phyloP scores from a whole-genome alignment of 2,329 filamentous ascomycete species.

The Xylariaceae sp. region DNA sequence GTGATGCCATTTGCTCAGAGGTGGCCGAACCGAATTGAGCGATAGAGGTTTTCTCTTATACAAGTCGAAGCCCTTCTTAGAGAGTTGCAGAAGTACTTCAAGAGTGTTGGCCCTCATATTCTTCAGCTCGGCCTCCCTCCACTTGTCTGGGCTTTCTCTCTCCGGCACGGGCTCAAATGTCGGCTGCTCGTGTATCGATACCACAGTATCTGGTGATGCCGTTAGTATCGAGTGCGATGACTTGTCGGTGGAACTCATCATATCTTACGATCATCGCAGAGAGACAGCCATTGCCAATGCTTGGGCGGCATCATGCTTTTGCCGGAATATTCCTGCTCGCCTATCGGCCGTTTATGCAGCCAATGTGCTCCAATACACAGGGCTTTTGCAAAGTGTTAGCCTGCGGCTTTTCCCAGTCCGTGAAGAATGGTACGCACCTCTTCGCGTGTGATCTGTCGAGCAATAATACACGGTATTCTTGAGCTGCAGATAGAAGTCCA shows the following conservation, averaged over 20 bases:
- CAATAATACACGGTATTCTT: conserved; percentile 72
- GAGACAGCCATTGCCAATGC: conserved; percentile 64
- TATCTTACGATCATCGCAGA: conserved; percentile 56
- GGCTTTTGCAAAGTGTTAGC: conserved; percentile 38
- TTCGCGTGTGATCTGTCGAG: conserved; percentile 62
- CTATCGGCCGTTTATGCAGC: conserved; percentile 39
- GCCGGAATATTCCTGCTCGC: conserved; percentile 24
- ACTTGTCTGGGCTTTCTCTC: conserved; percentile 19
- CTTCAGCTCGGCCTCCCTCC: conserved; percentile 28
- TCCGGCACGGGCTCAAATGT: conserved; percentile 28
- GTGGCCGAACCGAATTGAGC: conserved; percentile 36
- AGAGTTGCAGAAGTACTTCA: conserved; percentile 37
- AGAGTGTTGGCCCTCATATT: conserved; percentile 37
- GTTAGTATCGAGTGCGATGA: conserved; percentile 18
- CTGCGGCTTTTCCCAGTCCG: neutral
- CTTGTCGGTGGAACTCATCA: neutral
- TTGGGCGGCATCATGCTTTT: conserved; percentile 36
- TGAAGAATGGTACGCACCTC: conserved; percentile 42
- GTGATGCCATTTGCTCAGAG: conserved; percentile 37
- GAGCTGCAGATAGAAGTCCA: conserved; percentile 47
- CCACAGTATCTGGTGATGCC: conserved; percentile 50
- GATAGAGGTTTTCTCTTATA: conserved; percentile 38
- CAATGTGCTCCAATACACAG: conserved; percentile 68
- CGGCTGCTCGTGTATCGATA: conserved; percentile 61
- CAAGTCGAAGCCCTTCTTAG: conserved; percentile 32